A percentile compares a stretch with the other conserved stretches of the same genome.
phyloP scores from a whole-genome alignment of 2,329 filamentous ascomycete genomes.

The Alternaria sp. region DNA sequence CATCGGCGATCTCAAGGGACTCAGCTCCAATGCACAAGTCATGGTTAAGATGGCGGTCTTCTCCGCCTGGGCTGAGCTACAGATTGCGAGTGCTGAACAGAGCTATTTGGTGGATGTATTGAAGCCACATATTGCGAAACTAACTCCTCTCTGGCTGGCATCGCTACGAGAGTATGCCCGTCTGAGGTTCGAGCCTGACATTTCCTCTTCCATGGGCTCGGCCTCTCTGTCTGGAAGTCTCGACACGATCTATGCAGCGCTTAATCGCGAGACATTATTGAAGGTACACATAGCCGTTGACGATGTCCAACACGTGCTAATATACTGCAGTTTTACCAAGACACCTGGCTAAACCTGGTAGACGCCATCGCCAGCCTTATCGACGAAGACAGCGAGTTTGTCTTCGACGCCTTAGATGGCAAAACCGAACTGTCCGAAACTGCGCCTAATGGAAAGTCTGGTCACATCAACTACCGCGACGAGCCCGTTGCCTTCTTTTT shows the following conservation, averaged over 20 bases:
- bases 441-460: conserved; percentile 64
- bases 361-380: conserved; percentile 97
- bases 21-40: conserved; percentile 94
- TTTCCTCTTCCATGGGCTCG: conserved; percentile 86
- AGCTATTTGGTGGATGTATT: conserved; percentile 88
- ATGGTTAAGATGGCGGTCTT: conserved; percentile 99
- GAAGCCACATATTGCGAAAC: conserved; percentile 84
- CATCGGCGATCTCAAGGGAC: conserved; percentile 90
- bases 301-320: conserved; percentile 13
- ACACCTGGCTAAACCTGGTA: conserved; percentile 94
- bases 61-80: conserved; percentile 95
- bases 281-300: conserved; percentile 57
- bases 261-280: conserved; percentile 92
- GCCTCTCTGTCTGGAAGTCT: conserved; percentile 83
- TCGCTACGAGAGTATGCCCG: conserved; percentile 93
- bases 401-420: conserved; percentile 94
- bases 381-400: conserved; percentile 96
- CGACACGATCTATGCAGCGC: conserved; percentile 91
- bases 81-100: conserved; percentile 93
- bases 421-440: conserved; percentile 62
- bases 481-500: conserved; percentile 99
- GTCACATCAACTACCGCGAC: conserved; percentile 92
- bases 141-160: conserved; percentile 93
- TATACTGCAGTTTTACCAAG: conserved; percentile 79
- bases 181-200: conserved; percentile 93